phyloP scores from a whole-genome alignment of 148 eudicot species.

The Rhododendron simsii region DNA sequence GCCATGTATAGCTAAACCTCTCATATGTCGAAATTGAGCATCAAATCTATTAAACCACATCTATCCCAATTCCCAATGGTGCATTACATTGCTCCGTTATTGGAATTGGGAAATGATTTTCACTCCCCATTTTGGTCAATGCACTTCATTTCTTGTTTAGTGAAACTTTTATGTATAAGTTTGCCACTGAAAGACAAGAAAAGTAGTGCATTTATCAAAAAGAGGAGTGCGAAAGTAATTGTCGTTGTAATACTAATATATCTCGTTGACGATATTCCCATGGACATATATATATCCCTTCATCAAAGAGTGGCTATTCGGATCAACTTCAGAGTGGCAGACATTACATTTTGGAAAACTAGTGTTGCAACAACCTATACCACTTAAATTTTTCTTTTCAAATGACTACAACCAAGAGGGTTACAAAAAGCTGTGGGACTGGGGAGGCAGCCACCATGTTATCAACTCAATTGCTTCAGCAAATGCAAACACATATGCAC shows the following conservation, averaged over 20 bases:
- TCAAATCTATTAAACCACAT: background rate
- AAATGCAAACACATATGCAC: background rate
- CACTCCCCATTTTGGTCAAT: too few species aligned
- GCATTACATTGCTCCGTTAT: background rate
- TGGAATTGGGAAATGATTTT: too few species aligned
- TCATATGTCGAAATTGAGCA: background rate
- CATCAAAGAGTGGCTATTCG: background rate
- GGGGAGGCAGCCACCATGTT: background rate
- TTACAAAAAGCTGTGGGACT: background rate
- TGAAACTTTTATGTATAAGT: too few species aligned
- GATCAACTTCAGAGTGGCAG: background rate
- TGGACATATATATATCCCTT: background rate
- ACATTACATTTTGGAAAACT: background rate
- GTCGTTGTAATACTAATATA: background rate
- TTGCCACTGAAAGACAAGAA: too few species aligned
- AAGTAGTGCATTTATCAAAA: too few species aligned
- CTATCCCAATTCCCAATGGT: background rate
- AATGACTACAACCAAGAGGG: background rate
- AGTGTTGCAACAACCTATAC: background rate
- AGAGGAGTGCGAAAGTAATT: too few species aligned
- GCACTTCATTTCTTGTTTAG: too few species aligned
- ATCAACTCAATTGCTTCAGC: constrained; percentile 5
- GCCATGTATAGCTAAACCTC: background rate
- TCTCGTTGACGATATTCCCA: background rate
- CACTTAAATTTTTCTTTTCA: background rate